A percentile compares a stretch with the other conserved stretches of the same genome.
phyloP scores from a whole-genome alignment of 2,329 filamentous ascomycete genomes.

The Stagonosporopsis chrysanthemi region DNA sequence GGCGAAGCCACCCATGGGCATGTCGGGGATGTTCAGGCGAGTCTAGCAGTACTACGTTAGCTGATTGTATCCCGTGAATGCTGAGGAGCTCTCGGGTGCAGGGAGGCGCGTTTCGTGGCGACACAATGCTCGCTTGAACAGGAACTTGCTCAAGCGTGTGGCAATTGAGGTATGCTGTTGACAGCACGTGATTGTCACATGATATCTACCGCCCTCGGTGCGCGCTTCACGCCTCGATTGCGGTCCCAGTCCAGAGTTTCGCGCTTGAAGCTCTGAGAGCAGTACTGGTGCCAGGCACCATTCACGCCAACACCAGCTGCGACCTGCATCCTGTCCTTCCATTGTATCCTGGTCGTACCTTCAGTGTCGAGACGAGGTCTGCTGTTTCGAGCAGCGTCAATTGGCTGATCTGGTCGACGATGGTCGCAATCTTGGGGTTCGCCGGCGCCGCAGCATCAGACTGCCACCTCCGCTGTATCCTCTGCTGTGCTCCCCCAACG shows the following conservation, averaged over 20 bases:
- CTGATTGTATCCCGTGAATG: neutral
- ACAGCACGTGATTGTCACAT: neutral
- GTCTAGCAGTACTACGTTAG: slow-evolving; percentile 61
- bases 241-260: too few species aligned
- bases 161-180: neutral
- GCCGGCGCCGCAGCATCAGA: slow-evolving; percentile 72
- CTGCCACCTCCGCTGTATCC: slow-evolving; percentile 77
- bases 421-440: slow-evolving; percentile 91
- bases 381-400: slow-evolving; percentile 97
- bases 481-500: slow-evolving; percentile 46
- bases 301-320: neutral
- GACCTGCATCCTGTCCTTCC: neutral
- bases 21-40: slow-evolving; percentile 95
- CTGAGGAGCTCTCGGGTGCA: neutral
- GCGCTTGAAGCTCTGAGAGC: neutral
- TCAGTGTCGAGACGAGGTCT: slow-evolving; percentile 91
- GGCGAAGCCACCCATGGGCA: slow-evolving; percentile 91
- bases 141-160: neutral
- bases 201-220: neutral
- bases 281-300: neutral
- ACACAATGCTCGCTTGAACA: neutral
- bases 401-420: slow-evolving; percentile 98
- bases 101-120: neutral
- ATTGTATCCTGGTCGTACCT: slow-evolving; percentile 66
- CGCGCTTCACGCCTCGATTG: neutral